Evolutionary conservation across 2,329 filamentous ascomycete genomes (phyloP), one percentile per base, ranked within the genome.

Genomic region (Beauveria brongniartii): DNA sequence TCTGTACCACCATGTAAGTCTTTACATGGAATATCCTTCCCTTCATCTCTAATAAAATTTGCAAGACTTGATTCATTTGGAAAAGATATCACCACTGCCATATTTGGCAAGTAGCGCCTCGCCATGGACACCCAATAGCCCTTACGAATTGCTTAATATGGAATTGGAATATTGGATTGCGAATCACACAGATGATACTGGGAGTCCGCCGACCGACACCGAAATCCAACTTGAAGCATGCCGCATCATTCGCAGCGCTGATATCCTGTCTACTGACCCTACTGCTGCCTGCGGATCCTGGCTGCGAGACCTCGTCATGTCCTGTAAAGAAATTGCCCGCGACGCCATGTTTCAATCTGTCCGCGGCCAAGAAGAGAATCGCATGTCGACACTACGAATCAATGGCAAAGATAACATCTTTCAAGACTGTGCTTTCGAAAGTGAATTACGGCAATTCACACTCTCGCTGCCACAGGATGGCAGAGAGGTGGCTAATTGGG

Each of bases 1-100:
- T 84, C 83, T 52, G 85, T 87, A 62, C 84, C 84, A 59, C 84
- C 84, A 56, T 87, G 82, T 85, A 78, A 75, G 80, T 74, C 73
- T 69, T 69, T 68, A 66, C 63, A 71, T 53, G 68, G 66, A 62
- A 71, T 67, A 70, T 72, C 71, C 70, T 73, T 62, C 67, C 69
- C 43, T 18, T 20, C 8, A 30, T 9, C 26, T 34, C 74, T 79
- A 73, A 79, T 70, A 69, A 70, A 67, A 72, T 68, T 69, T 68
- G 65, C 67, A 69, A 86, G 82, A 86, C 75, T 76, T 87, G 58
- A 86, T 87, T 74, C 82, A 87, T 69, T 75, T 84, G 70, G 84
- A 87, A 68, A 78, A 83, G 68, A 81, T 81, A 52, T 80, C 78
- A 14, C 80, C 82, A 6, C 71, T 81, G 47, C 83, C 83, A n/a